Conservation (phyloP, 495 filamentous ascomycete genomes). For the Talaromyces trachyspermus region DNA sequence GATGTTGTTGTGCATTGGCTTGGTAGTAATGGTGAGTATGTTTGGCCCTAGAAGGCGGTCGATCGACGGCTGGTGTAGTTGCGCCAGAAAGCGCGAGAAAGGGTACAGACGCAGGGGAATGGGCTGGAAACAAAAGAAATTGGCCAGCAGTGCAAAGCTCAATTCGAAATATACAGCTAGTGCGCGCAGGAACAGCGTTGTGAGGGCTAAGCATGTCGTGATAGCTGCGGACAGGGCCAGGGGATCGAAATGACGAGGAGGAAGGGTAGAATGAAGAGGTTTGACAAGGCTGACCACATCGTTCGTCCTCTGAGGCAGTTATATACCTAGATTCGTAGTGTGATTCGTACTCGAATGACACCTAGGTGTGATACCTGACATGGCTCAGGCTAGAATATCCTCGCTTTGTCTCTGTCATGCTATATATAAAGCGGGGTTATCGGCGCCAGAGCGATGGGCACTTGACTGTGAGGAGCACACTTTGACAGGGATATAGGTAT, state of each 20-base stretch:
- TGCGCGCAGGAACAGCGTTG: constrained; percentile 56
- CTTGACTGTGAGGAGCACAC: too few relatives aligned
- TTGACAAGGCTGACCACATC: constrained; percentile 41
- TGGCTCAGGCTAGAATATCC: too few relatives aligned
- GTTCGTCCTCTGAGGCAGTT: constrained; percentile 4
- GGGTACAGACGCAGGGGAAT: constrained; percentile 22
- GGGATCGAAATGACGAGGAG: constrained; percentile 61
- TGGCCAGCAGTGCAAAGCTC: constrained; percentile 48
- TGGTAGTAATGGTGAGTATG: constrained; percentile 5
- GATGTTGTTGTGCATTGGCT: not conserved
- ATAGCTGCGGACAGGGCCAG: constrained; percentile 60
- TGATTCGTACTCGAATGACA: too few relatives aligned
- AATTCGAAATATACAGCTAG: constrained; percentile 65
- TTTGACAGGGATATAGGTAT: too few relatives aligned
- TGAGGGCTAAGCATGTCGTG: constrained; percentile 59
- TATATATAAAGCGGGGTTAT: too few relatives aligned
- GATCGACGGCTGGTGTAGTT: constrained; percentile 21
- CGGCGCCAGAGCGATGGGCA: too few relatives aligned
- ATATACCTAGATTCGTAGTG: too few relatives aligned
- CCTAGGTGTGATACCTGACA: too few relatives aligned
- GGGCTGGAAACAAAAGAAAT: constrained; percentile 44
- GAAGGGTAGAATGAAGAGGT: constrained; percentile 53
- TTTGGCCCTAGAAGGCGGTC: constrained; percentile 22
- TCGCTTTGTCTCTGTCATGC: too few relatives aligned
- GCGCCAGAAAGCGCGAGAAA: constrained; percentile 27